These are phyloP conservation scores for Sarocladiaceae sp. DNA, from an alignment of 2,329 filamentous ascomycete genomes.

Conservation along the genomic window DNA sequence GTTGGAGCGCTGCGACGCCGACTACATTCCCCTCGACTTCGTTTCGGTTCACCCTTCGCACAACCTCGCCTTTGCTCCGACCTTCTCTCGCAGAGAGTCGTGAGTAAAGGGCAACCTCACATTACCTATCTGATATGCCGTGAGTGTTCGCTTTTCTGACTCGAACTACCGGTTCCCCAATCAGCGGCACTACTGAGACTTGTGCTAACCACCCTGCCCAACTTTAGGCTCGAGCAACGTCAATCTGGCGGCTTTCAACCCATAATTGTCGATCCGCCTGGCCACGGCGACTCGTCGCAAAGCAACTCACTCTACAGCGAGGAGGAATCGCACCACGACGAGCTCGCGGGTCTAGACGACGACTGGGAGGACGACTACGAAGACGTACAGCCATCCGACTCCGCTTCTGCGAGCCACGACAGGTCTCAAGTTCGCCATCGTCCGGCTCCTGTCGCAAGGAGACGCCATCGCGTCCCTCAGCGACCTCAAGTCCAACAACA, in stretches of 20 bases:
- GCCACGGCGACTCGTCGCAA: conserved; percentile 25
- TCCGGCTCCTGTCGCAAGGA: neutral
- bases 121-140: conserved; percentile 37
- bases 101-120: conserved; percentile 30
- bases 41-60: neutral
- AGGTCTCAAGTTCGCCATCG: conserved; percentile 3
- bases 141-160: too few relatives aligned
- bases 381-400: conserved; percentile 54
- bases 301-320: conserved; percentile 34
- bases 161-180: too few relatives aligned
- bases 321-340: conserved; percentile 25
- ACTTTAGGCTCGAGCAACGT: conserved; percentile 21
- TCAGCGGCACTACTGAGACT: too few relatives aligned
- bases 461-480: conserved; percentile 23
- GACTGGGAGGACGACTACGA: conserved; percentile 35
- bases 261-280: conserved; percentile 17
- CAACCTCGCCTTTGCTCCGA: conserved; percentile 36
- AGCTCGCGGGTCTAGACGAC: conserved; percentile 22
- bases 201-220: neutral
- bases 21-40: neutral
- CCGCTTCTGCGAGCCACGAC: conserved; percentile 42
- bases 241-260: conserved; percentile 17
- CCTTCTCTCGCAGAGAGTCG: conserved; percentile 41
- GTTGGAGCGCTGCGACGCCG: neutral
- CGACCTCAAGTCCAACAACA: conserved; percentile 9